Base-by-base conservation (phyloP, 352 stramenopile genomes). In the Phytophthora pisi region DNA sequence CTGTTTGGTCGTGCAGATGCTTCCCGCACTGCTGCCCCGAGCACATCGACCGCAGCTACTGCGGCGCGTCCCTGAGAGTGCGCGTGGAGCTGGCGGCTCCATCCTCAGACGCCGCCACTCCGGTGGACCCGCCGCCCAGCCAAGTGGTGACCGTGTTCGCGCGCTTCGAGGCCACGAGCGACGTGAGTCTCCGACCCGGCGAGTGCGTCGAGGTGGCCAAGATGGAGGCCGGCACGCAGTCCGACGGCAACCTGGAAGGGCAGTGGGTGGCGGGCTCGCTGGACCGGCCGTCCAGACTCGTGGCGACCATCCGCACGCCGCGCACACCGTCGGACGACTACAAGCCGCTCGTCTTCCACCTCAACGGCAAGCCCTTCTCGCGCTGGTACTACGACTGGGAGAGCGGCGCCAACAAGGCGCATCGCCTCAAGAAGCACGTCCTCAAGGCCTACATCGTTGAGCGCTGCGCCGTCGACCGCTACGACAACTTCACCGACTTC, bases 351-450 rank as follows among this genome's bases (percentile, higher is more conserved):
- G 20, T 81, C n/a, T 88, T 81, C 56, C 64, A 86, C 51, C 73
- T 89, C 47, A 86, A 89, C 51, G 34, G 63, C 5, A 72, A 76
- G n/a, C 57, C 75, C 7, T 64, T 56, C 55, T 56, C 63, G 2
- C 68, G 75, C 10, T 89, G 81, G 81, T 87, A 87, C 65, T 89
- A 87, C 62, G 70, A 84, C 43, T 89, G 81, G 81, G 81, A 84
- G 55, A 86, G 78, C 60, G 78, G 68, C 2, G 75, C 78, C 20
- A 89, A 74, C 40, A 86, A 84, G 51, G 75, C 71, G 2, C 80
- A 85, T 55, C 74, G 81, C 5, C 78, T 86, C 59, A 89, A 71
- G 38, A 80, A 84, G 51, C 81, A 89, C 61, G 77, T 84, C 13
- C 69, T 89, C 8, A 73, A 76, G 30, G 69, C 74, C n/a, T 89